Percentiles rank a stretch among this genome's conserved stretches.
phyloP scores from a whole-genome alignment of 78 protist species.

The Monocercomonoides exilis region DNA sequence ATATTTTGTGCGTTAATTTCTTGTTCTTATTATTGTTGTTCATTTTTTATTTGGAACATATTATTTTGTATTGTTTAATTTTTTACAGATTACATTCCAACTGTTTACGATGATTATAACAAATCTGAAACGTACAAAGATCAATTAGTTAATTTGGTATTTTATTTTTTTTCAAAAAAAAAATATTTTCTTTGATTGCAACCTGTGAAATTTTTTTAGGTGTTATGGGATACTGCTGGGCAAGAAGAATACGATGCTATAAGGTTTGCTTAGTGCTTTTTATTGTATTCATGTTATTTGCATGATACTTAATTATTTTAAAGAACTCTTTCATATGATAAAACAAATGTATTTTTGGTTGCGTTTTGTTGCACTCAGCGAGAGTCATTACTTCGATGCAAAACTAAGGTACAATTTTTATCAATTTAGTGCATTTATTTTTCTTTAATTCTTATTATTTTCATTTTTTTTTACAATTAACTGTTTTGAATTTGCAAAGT shows the following conservation, averaged over 20 bases:
- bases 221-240: neutral
- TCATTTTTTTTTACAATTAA: neutral
- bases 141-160: neutral
- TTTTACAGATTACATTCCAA: neutral
- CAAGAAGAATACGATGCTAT: neutral
- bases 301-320: neutral
- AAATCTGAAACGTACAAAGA: neutral
- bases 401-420: neutral
- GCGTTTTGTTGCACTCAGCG: neutral
- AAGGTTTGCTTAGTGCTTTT: neutral
- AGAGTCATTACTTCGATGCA: neutral
- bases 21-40: no score
- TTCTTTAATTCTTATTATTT: no score
- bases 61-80: no score
- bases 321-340: neutral
- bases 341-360: neutral
- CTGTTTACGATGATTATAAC: neutral
- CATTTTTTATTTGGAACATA: no score
- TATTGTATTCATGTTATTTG: no score
- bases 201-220: neutral
- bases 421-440: neutral
- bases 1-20: no score
- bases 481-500: neutral
- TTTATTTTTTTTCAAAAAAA: neutral
- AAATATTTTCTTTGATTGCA: no score